These are phyloP conservation scores for Aspergillus japonicus DNA, from an alignment of 2,329 filamentous ascomycete genomes.

Conservation along the genomic window DNA sequence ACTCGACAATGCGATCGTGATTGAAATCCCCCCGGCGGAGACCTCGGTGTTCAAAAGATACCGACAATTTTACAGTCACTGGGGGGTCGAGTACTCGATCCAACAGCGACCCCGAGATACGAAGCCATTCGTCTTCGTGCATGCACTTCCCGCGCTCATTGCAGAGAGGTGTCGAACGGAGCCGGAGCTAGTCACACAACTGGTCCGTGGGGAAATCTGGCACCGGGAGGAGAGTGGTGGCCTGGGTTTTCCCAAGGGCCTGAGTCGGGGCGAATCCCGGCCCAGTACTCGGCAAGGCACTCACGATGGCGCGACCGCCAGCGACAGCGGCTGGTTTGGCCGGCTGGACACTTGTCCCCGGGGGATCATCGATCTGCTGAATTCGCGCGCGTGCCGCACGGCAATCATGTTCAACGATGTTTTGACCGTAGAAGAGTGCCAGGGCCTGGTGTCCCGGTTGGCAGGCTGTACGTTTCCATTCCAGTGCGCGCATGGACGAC, in stretches of 20 bases:
- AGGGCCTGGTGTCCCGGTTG: slow-evolving; percentile 38
- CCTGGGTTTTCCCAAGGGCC: slow-evolving; percentile 4
- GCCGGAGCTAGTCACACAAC: slow-evolving; percentile 67
- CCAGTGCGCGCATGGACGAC: slow-evolving; percentile 52
- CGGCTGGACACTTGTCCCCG: slow-evolving; percentile 68
- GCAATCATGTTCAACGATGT: slow-evolving; percentile 54
- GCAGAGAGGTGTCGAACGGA: slow-evolving; percentile 72
- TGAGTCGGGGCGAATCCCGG: not conserved
- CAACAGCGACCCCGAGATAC: slow-evolving; percentile 12
- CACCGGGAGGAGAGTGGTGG: slow-evolving; percentile 57
- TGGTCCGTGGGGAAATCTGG: slow-evolving; percentile 76
- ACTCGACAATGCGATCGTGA: slow-evolving; percentile 51
- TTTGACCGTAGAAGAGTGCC: slow-evolving; percentile 40
- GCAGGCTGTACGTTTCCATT: slow-evolving; percentile 49
- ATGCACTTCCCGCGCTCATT: slow-evolving; percentile 67
- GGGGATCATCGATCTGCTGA: slow-evolving; percentile 66
- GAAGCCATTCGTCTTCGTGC: slow-evolving; percentile 48
- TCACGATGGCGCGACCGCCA: not conserved
- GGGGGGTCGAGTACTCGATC: slow-evolving; percentile 71
- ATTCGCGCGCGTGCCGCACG: slow-evolving; percentile 50
- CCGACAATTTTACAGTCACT: slow-evolving; percentile 60
- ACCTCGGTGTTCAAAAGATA: slow-evolving; percentile 56
- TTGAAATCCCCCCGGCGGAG: slow-evolving; percentile 66
- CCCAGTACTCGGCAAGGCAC: not conserved
- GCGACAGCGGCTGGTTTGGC: slow-evolving; percentile 53